Base-by-base conservation (phyloP, 805 yeast species). In the Groenewaldozyma salmanticensis region DNA sequence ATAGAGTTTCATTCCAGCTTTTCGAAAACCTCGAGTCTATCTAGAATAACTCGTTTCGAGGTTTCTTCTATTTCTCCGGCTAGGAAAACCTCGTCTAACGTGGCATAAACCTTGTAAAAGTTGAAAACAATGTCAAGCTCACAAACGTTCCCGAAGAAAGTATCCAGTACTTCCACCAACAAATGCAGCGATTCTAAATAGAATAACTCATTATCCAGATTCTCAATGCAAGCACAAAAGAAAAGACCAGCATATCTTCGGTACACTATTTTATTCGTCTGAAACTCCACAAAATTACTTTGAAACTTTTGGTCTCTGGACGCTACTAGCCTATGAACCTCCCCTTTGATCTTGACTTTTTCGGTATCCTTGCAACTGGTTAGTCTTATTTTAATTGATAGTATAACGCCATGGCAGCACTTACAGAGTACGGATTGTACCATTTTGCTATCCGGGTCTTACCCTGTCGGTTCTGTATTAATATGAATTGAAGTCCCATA, bases 61-160 rank as follows among this genome's bases (percentile, higher is more conserved):
- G 87, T 81, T 55, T 87, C 95, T 56, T 82, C 86, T 9, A 88
- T 68, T 58, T 92, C 96, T 9, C 98, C 98, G 9, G 88, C 95
- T 36, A 85, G 57, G 53, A 81, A 85, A 58, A 92, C 71, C 60
- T 88, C 96, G 58, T 92, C 96, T 44, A 92, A 59, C 5, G 87
- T 81, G 41, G 74, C 70, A 59, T 87, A 84, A 9, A 85, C 79
- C 59, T 81, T 85, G 67, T 80, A 79, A 61, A 90, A 90, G 61
- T 87, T 86, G 67, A 88, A 92, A 17, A 92, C 94, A 42, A 92
- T 70, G 58, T 90, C 97, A 50, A 90, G 69, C 61, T 90, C 96
- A 63, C 96, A 88, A 5, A 90, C 97, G 53, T 79, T 86, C 49
- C 86, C 81, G 54, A 90, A 90, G 58, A 79, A 85, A 9, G 78